Conservation (phyloP, 768 basidiomycete species). For the Boletus reticuloceps region DNA sequence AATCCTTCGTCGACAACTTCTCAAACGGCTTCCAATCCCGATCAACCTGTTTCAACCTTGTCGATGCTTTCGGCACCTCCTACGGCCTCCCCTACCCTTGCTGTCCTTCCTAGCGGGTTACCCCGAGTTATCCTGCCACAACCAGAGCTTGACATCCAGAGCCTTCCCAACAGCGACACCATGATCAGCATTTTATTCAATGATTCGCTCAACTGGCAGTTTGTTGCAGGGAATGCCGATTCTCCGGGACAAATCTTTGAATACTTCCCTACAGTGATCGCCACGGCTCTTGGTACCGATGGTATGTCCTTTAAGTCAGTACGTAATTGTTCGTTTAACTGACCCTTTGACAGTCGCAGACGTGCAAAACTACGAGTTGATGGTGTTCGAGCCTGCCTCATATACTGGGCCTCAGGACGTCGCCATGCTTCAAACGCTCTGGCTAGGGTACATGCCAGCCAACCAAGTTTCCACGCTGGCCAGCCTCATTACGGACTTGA, state of each 20-base stretch:
- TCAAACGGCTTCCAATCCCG: conserved; percentile 36
- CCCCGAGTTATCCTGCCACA: conserved; percentile 60
- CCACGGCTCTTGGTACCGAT: conserved; percentile 42
- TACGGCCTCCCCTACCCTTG: conserved; percentile 23
- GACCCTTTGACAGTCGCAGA: conserved; percentile 33
- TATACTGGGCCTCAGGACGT: conserved; percentile 51
- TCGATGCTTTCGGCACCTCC: conserved; percentile 21
- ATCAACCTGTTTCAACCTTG: conserved; percentile 32
- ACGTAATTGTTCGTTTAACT: conserved; percentile 19
- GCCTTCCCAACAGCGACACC: conserved; percentile 38
- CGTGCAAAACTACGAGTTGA: conserved; percentile 55
- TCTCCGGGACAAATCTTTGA: conserved; percentile 78
- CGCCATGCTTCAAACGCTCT: conserved; percentile 61
- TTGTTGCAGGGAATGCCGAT: conserved; percentile 55
- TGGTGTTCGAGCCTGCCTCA: conserved; percentile 62
- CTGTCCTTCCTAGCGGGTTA: conserved; percentile 54
- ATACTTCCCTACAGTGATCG: conserved; percentile 55
- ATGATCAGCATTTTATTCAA: conserved; percentile 69
- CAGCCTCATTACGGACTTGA: conserved; percentile 56
- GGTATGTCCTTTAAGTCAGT: conserved; percentile 29
- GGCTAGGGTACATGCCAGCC: conserved; percentile 64
- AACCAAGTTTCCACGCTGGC: conserved; percentile 57
- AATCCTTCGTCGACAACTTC: conserved; percentile 19
- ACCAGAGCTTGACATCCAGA: conserved; percentile 18
- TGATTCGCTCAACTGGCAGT: conserved; percentile 59